Percentiles rank a stretch among this genome's conserved stretches.
Evolutionary conservation across 2,329 filamentous ascomycete genomes (phyloP).

Genomic region (Pyrenochaeta sp.): DNA sequence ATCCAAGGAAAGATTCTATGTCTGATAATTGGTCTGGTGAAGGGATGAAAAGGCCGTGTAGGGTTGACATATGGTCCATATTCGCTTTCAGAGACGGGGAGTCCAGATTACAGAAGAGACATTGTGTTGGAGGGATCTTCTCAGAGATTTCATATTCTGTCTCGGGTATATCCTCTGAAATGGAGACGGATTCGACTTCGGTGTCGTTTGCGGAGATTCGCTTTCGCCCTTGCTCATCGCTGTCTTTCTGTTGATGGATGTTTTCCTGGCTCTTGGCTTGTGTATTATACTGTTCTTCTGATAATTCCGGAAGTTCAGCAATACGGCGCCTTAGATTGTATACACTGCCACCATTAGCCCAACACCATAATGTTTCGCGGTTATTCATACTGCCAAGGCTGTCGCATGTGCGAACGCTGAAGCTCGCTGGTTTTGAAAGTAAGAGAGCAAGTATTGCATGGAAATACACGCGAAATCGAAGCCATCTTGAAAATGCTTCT

Average conservation of each 20-base stretch:
- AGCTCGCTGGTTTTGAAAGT: slow-evolving; percentile 19
- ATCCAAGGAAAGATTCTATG: slow-evolving; percentile 39
- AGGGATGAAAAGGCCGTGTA: slow-evolving; percentile 42
- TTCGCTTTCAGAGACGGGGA: slow-evolving; percentile 18
- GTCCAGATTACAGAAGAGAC: slow-evolving; percentile 41
- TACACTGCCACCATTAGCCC: slow-evolving; percentile 16
- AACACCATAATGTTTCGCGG: not conserved
- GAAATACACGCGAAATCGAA: slow-evolving; percentile 7
- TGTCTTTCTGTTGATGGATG: not conserved
- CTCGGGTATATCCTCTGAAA: not conserved
- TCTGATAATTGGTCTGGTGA: slow-evolving; percentile 31
- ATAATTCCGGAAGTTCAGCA: slow-evolving; percentile 21
- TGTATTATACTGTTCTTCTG: slow-evolving; percentile 15
- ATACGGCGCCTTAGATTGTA: slow-evolving; percentile 28
- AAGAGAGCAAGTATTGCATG: slow-evolving; percentile 28
- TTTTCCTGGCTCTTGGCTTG: slow-evolving; percentile 8
- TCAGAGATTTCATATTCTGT: not conserved
- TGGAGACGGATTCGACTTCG: slow-evolving; percentile 1
- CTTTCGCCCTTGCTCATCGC: not conserved
- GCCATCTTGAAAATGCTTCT: slow-evolving; percentile 9
- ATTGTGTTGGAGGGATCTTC: slow-evolving; percentile 15
- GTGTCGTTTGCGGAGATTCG: not conserved
- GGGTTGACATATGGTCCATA: slow-evolving; percentile 39
- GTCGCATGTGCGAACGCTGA: slow-evolving; percentile 29
- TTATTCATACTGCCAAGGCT: slow-evolving; percentile 25